phyloP scores from a whole-genome alignment of 441 rosid genomes.

The Iberis amara region DNA sequence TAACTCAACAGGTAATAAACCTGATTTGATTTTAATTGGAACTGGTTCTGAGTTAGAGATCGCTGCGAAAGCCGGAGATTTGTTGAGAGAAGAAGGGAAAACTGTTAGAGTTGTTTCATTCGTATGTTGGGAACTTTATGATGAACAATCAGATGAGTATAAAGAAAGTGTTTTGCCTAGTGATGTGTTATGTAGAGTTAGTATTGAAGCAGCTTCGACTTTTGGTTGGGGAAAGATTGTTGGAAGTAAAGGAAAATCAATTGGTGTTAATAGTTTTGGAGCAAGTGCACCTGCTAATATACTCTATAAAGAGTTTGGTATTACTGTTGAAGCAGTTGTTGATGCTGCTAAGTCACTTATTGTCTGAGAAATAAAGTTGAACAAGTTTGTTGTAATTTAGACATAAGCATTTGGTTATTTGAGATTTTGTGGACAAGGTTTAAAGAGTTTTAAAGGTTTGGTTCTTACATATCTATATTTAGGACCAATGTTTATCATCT shows the following conservation, averaged over 20 bases:
- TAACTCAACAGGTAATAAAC: conserved; percentile 48
- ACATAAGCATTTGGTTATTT: no score
- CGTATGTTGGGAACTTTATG: conserved; percentile 51
- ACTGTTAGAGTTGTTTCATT: conserved; percentile 52
- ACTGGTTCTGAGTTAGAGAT: conserved; percentile 57
- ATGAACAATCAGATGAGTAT: conserved; percentile 44
- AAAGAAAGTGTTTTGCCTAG: conserved; percentile 51
- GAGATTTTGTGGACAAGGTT: no score
- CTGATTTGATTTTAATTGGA: conserved; percentile 50
- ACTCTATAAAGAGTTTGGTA: conserved; percentile 48
- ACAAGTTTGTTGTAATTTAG: no score
- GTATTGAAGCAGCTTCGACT: conserved; percentile 55
- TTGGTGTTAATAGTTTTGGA: conserved; percentile 44
- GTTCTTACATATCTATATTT: no score
- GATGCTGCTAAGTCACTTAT: conserved; percentile 44
- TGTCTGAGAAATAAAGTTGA: no score
- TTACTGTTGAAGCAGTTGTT: conserved; percentile 44
- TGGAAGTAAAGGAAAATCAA: conserved; percentile 47
- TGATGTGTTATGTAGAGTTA: conserved; percentile 45
- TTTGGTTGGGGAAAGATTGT: conserved; percentile 53
- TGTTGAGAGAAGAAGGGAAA: conserved; percentile 49
- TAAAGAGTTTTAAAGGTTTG: no score
- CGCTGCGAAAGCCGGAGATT: conserved; percentile 45
- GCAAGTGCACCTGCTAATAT: conserved; percentile 48
- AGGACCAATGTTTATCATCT: no score